Percentiles rank a stretch among this genome's conserved stretches.
Conservation (phyloP, 139 green algal genomes). For the Chlorella sp. region DNA sequence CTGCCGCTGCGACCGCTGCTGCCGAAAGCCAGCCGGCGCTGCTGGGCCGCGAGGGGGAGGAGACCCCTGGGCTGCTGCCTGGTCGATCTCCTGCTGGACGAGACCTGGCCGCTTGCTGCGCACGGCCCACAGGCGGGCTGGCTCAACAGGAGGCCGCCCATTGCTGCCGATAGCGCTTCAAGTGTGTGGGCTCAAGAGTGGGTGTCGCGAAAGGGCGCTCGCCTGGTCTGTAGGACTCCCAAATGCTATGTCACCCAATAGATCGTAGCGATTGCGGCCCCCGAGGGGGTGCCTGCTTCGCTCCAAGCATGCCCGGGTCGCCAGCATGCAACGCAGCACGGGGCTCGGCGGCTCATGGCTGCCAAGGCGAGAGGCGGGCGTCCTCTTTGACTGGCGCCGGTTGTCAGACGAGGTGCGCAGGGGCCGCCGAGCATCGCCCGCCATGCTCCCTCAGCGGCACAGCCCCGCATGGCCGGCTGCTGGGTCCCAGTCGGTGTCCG, state of each 20-base stretch:
- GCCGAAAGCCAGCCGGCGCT: not conserved
- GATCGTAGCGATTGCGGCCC: too few relatives aligned
- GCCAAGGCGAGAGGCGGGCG: not conserved
- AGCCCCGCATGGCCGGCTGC: not conserved
- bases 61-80: not conserved
- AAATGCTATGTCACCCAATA: too few relatives aligned
- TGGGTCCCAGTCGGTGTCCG: not conserved
- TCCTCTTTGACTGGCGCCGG: slow-evolving; percentile 3
- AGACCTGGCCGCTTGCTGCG: not conserved
- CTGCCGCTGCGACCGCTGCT: not conserved
- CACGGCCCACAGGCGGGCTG: not conserved
- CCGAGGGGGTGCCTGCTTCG: too few relatives aligned
- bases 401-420: slow-evolving; percentile 13
- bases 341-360: too few relatives aligned
- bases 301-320: too few relatives aligned
- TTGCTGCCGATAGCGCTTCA: not conserved
- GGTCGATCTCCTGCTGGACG: not conserved
- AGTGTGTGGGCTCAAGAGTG: too few relatives aligned
- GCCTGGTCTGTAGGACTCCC: too few relatives aligned
- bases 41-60: not conserved
- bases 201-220: too few relatives aligned
- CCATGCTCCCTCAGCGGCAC: not conserved
- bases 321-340: too few relatives aligned
- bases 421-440: not conserved
- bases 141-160: not conserved